Evolutionary conservation across 257 asterid genomes (phyloP).

Genomic region (Mentha longifolia): DNA sequence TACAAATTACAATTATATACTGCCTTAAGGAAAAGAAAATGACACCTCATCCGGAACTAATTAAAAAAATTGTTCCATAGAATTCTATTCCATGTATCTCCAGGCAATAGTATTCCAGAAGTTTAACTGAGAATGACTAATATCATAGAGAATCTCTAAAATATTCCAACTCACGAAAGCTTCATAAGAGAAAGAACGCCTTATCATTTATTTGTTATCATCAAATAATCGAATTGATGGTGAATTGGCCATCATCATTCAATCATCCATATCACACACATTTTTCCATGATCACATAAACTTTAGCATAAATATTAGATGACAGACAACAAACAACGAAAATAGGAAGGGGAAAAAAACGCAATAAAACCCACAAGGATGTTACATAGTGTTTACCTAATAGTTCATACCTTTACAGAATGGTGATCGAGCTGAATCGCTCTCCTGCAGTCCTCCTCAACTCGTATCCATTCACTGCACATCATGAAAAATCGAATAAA

Average conservation of each 20-base stretch:
- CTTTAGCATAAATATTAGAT: not conserved
- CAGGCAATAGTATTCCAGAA: not conserved
- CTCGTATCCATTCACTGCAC: slow-evolving; percentile 74
- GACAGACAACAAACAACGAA: not conserved
- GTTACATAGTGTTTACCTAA: slow-evolving; percentile 12
- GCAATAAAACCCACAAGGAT: not conserved
- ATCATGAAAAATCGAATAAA: slow-evolving; percentile 25
- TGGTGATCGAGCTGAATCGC: slow-evolving; percentile 67
- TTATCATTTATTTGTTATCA: slow-evolving; percentile 2
- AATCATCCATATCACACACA: not conserved
- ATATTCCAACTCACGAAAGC: not conserved
- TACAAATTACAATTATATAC: not conserved
- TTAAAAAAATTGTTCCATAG: no score
- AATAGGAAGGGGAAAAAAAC: not conserved
- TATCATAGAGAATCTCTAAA: slow-evolving; percentile 1
- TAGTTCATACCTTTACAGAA: slow-evolving; percentile 57
- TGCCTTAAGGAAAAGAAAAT: not conserved
- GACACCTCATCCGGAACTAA: not conserved
- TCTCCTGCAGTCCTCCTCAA: slow-evolving; percentile 75
- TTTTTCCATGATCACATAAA: not conserved
- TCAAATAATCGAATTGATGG: not conserved
- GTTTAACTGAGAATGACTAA: not conserved
- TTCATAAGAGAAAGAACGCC: not conserved
- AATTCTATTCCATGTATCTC: no score
- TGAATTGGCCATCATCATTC: slow-evolving; percentile 27